A percentile compares a stretch with the other conserved stretches of the same genome.
Evolutionary conservation across 306 rosid species (phyloP).

Genomic region (Carpinus fangiana): DNA sequence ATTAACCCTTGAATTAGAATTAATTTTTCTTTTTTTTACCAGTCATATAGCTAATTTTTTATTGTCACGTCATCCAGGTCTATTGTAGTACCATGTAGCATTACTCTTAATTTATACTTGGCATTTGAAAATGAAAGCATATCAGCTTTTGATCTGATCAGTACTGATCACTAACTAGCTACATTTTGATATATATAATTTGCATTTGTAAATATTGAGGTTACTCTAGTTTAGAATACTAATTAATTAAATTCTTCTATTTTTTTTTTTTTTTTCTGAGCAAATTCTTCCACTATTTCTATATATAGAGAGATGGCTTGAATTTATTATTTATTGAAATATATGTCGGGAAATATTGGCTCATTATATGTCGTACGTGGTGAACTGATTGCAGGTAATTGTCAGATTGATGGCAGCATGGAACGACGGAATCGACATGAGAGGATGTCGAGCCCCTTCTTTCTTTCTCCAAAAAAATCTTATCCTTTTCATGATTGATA

Average conservation of each 20-base stretch:
- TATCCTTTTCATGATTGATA: constrained; percentile 35
- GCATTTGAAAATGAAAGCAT: neutral
- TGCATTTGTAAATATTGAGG: neutral
- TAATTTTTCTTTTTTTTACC: too few relatives aligned
- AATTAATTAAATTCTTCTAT: too few relatives aligned
- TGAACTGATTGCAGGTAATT: constrained; percentile 46
- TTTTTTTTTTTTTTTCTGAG: neutral
- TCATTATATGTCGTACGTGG: constrained; percentile 26
- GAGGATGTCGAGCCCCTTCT: constrained; percentile 62
- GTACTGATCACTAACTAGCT: neutral
- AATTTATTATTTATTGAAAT: neutral
- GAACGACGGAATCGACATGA: constrained; percentile 63
- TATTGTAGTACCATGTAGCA: too few relatives aligned
- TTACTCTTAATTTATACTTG: neutral
- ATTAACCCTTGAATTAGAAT: too few relatives aligned
- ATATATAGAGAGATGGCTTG: neutral
- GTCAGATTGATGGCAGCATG: constrained; percentile 26
- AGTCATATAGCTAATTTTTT: too few relatives aligned
- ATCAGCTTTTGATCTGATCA: neutral
- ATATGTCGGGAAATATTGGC: constrained; percentile 28
- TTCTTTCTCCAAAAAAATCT: constrained; percentile 13
- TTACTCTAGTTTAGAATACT: neutral
- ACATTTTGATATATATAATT: neutral
- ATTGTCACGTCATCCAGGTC: too few relatives aligned
- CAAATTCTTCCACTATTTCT: neutral